A percentile compares a stretch with the other conserved stretches of the same genome.
phyloP scores from a whole-genome alignment of 163 green algal genomes.

The Scenedesmus sp. region DNA sequence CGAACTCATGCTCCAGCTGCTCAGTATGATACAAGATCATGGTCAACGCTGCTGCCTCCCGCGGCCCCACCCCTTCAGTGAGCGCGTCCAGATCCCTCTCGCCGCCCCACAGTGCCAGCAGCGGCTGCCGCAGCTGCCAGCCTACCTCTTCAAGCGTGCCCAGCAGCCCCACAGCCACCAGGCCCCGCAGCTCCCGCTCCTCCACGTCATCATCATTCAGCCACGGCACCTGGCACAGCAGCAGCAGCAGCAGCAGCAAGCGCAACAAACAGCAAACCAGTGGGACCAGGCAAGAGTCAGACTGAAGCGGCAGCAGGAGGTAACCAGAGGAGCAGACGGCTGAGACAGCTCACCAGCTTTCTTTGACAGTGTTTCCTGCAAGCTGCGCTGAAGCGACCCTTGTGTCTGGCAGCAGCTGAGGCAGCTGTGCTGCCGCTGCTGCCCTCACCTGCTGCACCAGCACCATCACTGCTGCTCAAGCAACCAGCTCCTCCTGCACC shows the following conservation, averaged over 20 bases:
- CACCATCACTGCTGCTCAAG: too few species aligned
- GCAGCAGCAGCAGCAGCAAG: constrained; percentile 1
- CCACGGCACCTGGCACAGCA: constrained; percentile 49
- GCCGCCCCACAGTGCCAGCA: constrained; percentile 41
- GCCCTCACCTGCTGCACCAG: too few species aligned
- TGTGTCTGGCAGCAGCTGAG: too few species aligned
- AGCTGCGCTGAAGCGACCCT: too few species aligned
- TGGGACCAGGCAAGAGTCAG: too few species aligned
- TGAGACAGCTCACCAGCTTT: too few species aligned
- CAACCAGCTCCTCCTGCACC: too few species aligned
- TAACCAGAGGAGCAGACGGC: too few species aligned
- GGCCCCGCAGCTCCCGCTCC: constrained; percentile 48
- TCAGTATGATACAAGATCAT: constrained; percentile 48
- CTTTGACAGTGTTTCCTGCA: too few species aligned
- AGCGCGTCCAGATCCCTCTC: constrained; percentile 42
- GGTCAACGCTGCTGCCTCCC: constrained; percentile 27
- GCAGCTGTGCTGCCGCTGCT: too few species aligned
- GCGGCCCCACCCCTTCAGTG: background rate
- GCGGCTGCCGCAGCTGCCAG: constrained; percentile 21
- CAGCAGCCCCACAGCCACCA: constrained; percentile 50
- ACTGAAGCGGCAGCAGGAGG: too few species aligned
- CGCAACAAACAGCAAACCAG: background rate
- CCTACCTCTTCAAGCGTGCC: constrained; percentile 54
- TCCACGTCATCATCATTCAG: constrained; percentile 49
- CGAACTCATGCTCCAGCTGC: constrained; percentile 51